Base-by-base conservation (phyloP, 331 rosid species). In the Quercus tomentella region DNA sequence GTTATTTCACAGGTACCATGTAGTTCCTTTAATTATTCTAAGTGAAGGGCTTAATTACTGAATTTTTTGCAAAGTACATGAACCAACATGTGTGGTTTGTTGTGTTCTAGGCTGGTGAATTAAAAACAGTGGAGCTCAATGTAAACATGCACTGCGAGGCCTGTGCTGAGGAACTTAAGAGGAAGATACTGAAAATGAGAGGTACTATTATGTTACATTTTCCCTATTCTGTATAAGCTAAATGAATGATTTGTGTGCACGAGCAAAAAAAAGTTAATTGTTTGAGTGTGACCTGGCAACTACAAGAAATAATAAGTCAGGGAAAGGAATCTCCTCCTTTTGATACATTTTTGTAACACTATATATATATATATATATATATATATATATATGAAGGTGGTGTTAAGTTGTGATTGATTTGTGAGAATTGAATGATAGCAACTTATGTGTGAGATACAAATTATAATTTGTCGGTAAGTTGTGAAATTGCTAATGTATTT, bases 101-200 rank as follows among this genome's bases (percentile, higher is more conserved):
- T 56, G 1, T 82, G 73, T 55, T 85, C 16, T 82, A 94, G 98
- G 97, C 84, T 66, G 76, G 84, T 84, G 92, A 54, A 71, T 77
- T 84, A 28, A 81, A 75, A 74, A 82, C 89, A 22, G 94, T 92
- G 84, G 98, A 91, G 75, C 97, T 94, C 80, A 83, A 80, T 65
- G 87, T 92, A 22, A 89, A 89, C 87, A 92, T 94, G 98, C 98
- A 94, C 76, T 94, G 98, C 80, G 93, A 88, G 79, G 92, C 97
- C 23, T 94, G 98, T 84, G 98, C 98, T 72, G 85, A 82, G 77
- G 97, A 94, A 63, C 93, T 94, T 33, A 87, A 94, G 83, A 87
- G 31, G 62, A 91, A 88, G 89, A 94, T 94, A 56, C 93, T 91
- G 70, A 86, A 94, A 89, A 81, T 92, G 92, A 94, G 91, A 91